A percentile compares a stretch with the other conserved stretches of the same genome.
Conservation (phyloP, 495 filamentous ascomycete species). For the Trichoderma reesei region DNA sequence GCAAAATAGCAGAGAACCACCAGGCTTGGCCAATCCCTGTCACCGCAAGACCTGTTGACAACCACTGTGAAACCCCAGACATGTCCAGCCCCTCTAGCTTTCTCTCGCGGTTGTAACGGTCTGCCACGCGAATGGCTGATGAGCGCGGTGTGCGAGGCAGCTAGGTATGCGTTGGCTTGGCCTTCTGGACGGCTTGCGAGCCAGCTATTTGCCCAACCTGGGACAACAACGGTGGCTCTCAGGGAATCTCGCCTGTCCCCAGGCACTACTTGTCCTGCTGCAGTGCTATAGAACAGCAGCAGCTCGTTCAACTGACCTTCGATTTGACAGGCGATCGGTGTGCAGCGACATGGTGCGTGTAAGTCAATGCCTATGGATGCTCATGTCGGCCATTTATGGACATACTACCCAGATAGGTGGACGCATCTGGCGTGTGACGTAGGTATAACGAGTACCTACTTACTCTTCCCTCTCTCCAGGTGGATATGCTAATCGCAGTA, state of each 20-base stretch:
- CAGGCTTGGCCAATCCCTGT: neutral
- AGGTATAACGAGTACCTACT: too few relatives aligned
- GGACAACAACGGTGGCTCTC: neutral
- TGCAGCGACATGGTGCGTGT: neutral
- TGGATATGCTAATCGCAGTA: neutral
- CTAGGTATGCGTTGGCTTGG: slow-evolving; percentile 7
- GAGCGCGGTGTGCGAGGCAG: neutral
- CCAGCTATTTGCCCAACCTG: neutral
- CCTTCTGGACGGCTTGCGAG: neutral
- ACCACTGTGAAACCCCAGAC: neutral
- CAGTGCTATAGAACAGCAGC: neutral
- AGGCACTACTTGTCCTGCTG: neutral
- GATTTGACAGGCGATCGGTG: neutral
- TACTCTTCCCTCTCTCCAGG: too few relatives aligned
- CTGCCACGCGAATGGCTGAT: neutral
- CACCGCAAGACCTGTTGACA: neutral
- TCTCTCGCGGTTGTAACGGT: neutral
- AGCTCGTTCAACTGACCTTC: neutral
- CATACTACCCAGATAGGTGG: neutral
- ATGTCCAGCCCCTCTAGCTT: neutral
- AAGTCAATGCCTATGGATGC: neutral
- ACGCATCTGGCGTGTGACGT: neutral
- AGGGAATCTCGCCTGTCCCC: neutral
- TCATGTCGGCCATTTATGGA: neutral
- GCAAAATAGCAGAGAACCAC: neutral